Conservation (phyloP, 148 eudicot genomes). For the Camellia lanceoleosa region DNA sequence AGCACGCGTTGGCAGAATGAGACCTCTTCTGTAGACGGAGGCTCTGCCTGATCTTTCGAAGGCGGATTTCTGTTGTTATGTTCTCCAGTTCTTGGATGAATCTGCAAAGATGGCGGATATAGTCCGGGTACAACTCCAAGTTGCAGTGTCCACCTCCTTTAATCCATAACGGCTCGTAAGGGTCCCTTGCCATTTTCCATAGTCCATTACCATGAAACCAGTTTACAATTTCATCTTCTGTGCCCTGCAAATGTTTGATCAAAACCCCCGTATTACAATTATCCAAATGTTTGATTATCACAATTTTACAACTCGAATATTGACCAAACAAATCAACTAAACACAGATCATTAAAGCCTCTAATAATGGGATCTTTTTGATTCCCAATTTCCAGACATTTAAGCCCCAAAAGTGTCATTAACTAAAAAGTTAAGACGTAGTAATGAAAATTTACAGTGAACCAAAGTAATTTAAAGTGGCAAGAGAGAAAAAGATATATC, state of each 20-base stretch:
- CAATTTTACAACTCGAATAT: neutral
- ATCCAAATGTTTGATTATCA: neutral
- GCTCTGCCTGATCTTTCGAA: conserved; percentile 56
- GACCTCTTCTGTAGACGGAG: conserved; percentile 35
- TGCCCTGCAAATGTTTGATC: conserved; percentile 54
- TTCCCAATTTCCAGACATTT: neutral
- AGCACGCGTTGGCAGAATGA: conserved; percentile 35
- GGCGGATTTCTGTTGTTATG: conserved; percentile 62
- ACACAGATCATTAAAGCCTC: neutral
- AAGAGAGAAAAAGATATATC: neutral
- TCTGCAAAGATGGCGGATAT: conserved; percentile 84
- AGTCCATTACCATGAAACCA: conserved; percentile 84
- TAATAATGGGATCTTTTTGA: neutral
- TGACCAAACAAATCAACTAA: neutral
- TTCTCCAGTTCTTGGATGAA: conserved; percentile 90
- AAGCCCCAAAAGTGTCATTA: neutral
- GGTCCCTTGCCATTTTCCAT: conserved; percentile 85
- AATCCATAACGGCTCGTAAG: conserved; percentile 96
- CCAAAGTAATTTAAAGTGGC: too few relatives aligned
- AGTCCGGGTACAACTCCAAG: conserved; percentile 93
- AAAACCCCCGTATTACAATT: neutral
- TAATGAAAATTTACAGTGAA: too few relatives aligned
- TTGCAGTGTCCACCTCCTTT: conserved; percentile 99
- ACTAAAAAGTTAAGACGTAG: neutral
- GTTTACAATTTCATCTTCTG: conserved; percentile 94